phyloP scores from a whole-genome alignment of 371 early-diverging fungal species.

The Nosema bombycis region DNA sequence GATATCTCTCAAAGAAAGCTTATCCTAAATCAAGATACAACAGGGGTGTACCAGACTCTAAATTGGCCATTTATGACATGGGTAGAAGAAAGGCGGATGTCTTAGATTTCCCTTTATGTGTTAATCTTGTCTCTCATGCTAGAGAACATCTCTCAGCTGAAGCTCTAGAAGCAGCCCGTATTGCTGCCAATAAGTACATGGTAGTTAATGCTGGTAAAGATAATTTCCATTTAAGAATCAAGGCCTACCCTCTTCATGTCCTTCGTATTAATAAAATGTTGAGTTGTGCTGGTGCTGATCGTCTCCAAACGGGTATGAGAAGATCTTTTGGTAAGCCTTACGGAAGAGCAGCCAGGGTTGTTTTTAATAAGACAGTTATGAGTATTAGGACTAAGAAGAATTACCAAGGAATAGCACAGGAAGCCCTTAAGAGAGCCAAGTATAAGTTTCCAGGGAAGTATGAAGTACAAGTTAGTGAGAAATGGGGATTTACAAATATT shows the following conservation, averaged over 20 bases:
- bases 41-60: slow-evolving; percentile 98
- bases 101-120: slow-evolving; percentile 88
- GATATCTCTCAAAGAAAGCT: slow-evolving; percentile 99
- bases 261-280: slow-evolving; percentile 99
- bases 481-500: slow-evolving; percentile 99
- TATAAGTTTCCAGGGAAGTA: slow-evolving; percentile 99
- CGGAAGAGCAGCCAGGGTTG: slow-evolving; percentile 94
- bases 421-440: slow-evolving; percentile 93
- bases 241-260: slow-evolving; percentile 98
- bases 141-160: slow-evolving; percentile 95
- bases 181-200: slow-evolving; percentile 98
- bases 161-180: slow-evolving; percentile 98
- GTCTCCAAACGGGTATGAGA: slow-evolving; percentile 99
- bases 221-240: slow-evolving; percentile 96
- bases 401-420: slow-evolving; percentile 84
- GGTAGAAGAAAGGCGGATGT: slow-evolving; percentile 96
- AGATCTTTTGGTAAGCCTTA: slow-evolving; percentile 99
- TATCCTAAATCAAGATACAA: slow-evolving; percentile 98
- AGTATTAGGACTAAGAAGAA: slow-evolving; percentile 83
- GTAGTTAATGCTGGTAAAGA: slow-evolving; percentile 94
- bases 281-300: slow-evolving; percentile 99
- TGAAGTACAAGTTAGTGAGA: slow-evolving; percentile 92
- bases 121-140: slow-evolving; percentile 93
- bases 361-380: slow-evolving; percentile 93
- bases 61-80: slow-evolving; percentile 94